Percentiles rank a stretch among this genome's conserved stretches.
Evolutionary conservation across 2,329 filamentous ascomycete genomes (phyloP).

Genomic region (Torrubiella hemipterigena): DNA sequence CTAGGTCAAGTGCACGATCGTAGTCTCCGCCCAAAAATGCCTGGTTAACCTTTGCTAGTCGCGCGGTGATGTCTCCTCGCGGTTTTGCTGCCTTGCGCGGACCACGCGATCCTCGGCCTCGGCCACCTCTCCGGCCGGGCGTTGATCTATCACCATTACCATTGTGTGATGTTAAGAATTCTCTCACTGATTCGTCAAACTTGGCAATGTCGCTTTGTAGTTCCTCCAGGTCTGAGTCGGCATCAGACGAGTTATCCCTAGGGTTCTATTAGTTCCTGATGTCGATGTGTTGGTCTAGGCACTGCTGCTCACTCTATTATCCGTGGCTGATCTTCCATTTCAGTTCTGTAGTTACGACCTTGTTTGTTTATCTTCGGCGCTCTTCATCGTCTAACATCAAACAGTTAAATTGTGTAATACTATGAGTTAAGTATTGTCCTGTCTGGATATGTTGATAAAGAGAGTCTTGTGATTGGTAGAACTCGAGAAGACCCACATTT

Average conservation of each 20-base stretch:
- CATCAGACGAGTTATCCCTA: slow-evolving; percentile 20
- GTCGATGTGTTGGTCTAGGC: neutral
- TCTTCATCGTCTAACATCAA: too few relatives aligned
- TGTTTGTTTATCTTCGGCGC: too few relatives aligned
- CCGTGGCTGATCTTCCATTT: too few relatives aligned
- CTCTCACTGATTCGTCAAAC: slow-evolving; percentile 27
- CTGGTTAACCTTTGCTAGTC: slow-evolving; percentile 54
- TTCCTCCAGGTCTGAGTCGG: slow-evolving; percentile 32
- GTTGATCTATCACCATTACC: slow-evolving; percentile 12
- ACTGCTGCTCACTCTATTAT: neutral
- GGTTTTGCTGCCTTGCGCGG: slow-evolving; percentile 54
- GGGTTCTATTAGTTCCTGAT: neutral
- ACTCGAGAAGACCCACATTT: too few relatives aligned
- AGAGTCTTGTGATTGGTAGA: too few relatives aligned
- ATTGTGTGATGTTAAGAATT: slow-evolving; percentile 26
- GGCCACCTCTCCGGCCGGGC: slow-evolving; percentile 10
- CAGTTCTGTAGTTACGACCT: too few relatives aligned
- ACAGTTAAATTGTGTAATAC: too few relatives aligned
- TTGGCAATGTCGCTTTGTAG: slow-evolving; percentile 30
- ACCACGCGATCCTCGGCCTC: slow-evolving; percentile 24
- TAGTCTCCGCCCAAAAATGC: slow-evolving; percentile 53
- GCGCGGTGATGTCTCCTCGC: slow-evolving; percentile 57
- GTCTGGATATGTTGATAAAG: too few relatives aligned
- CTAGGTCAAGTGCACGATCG: slow-evolving; percentile 43
- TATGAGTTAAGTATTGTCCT: too few relatives aligned